phyloP scores from a whole-genome alignment of 1,284 basidiomycete genomes.

The Schizophyllum commune region DNA sequence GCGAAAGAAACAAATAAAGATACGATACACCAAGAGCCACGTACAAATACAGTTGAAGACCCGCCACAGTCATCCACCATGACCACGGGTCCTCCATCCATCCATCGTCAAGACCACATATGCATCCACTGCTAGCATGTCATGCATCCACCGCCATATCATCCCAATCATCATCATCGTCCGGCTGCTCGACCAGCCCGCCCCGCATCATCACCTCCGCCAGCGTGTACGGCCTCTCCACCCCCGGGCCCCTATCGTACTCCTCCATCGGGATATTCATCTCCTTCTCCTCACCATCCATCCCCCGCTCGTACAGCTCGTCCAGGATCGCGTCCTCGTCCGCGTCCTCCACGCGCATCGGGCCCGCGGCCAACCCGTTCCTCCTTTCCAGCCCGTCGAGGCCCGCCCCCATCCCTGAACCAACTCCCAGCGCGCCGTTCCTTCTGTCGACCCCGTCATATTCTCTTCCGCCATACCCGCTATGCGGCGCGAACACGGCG shows the following conservation, averaged over 20 bases:
- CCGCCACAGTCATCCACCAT: too few relatives aligned
- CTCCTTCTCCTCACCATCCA: background rate
- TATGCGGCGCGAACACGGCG: background rate
- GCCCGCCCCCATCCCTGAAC: too few relatives aligned
- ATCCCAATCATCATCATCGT: background rate
- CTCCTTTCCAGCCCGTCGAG: background rate
- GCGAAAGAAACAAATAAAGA: background rate
- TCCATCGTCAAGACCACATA: too few relatives aligned
- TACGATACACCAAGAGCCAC: background rate
- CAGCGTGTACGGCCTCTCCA: background rate
- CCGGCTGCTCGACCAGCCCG: background rate
- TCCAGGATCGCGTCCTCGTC: background rate
- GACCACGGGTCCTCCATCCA: too few relatives aligned
- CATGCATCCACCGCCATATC: background rate
- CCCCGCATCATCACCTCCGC: background rate
- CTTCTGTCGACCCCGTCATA: background rate
- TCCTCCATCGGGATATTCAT: background rate
- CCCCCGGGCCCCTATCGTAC: background rate
- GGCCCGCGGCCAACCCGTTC: too few relatives aligned
- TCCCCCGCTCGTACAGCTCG: background rate
- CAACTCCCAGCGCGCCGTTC: too few relatives aligned
- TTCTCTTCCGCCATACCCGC: background rate
- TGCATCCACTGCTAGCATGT: background rate
- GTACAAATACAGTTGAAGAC: background rate
- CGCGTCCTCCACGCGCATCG: constrained; percentile 1